These are phyloP conservation scores for Phytophthora tubulina DNA, from an alignment of 352 stramenopile genomes.

Conservation along the genomic window DNA sequence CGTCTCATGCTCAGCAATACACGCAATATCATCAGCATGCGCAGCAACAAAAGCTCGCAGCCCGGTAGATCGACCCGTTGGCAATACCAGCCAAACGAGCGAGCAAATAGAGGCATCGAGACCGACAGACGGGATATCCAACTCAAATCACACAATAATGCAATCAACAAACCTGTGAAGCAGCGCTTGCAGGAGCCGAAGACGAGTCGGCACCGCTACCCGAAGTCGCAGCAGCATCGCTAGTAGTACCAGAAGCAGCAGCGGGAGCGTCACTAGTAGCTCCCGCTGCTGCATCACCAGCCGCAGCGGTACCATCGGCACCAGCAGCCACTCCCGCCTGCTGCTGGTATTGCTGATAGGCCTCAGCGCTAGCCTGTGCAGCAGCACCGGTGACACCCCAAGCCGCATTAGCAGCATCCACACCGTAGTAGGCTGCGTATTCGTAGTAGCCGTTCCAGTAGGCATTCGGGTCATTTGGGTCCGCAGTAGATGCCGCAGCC, in stretches of 20 bases:
- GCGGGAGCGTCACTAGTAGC: constrained; percentile 20
- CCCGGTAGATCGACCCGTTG: constrained; percentile 13
- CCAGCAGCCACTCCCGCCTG: constrained; percentile 46
- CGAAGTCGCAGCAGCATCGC: constrained; percentile 22
- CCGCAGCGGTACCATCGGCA: constrained; percentile 1
- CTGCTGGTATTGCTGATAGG: constrained; percentile 80
- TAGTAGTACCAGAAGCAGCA: constrained; percentile 15
- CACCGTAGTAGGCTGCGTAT: constrained; percentile 89
- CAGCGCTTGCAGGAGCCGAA: constrained; percentile 21
- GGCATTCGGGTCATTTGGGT: constrained; percentile 89
- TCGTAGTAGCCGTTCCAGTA: constrained; percentile 93
- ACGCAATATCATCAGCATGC: constrained; percentile 15
- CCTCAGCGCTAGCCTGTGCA: constrained; percentile 71
- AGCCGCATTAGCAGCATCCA: constrained; percentile 85
- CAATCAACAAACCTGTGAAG: constrained; percentile 77
- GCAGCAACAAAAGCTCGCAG: constrained; percentile 28
- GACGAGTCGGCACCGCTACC: constrained; percentile 30
- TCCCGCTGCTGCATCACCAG: constrained; percentile 21
- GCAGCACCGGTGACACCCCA: constrained; percentile 87
- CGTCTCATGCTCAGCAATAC: constrained; percentile 36
- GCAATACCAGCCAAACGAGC: constrained; percentile 10
- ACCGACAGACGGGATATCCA: constrained; percentile 23
- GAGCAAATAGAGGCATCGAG: constrained; percentile 37
- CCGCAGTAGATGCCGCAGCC: constrained; percentile 47
- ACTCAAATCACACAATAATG: constrained; percentile 48